A percentile compares a stretch with the other conserved stretches of the same genome.
Conservation (phyloP, 2,329 filamentous ascomycete genomes). For the Botryosphaeria dothidea region DNA sequence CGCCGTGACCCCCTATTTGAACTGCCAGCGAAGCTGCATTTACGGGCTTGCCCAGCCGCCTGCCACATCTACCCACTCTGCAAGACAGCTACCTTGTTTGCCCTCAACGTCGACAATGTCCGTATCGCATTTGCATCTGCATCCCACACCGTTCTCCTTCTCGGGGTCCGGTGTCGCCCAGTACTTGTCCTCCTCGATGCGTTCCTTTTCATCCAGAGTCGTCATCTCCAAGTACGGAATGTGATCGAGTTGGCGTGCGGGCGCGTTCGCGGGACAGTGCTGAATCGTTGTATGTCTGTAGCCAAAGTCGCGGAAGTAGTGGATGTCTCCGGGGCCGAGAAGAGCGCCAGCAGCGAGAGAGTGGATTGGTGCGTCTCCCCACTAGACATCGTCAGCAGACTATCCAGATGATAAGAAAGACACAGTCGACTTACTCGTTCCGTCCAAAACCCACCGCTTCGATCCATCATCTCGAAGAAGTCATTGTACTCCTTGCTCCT, state of each 20-base stretch:
- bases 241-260: conserved; percentile 78
- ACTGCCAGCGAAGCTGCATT: conserved; percentile 16
- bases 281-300: conserved; percentile 99
- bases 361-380: conserved; percentile 98
- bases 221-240: conserved; percentile 80
- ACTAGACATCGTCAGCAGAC: conserved; percentile 59
- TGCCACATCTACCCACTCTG: conserved; percentile 96
- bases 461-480: conserved; percentile 99
- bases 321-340: conserved; percentile 78
- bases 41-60: conserved; percentile 80
- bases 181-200: conserved; percentile 91
- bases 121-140: conserved; percentile 93
- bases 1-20: conserved; percentile 9
- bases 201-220: conserved; percentile 77
- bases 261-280: conserved; percentile 95
- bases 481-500: conserved; percentile 96
- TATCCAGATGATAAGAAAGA: no score
- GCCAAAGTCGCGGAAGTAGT: conserved; percentile 98
- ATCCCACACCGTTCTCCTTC: conserved; percentile 95
- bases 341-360: conserved; percentile 92
- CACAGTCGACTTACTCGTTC: conserved; percentile 69
- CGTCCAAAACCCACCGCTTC: conserved; percentile 98
- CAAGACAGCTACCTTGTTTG: conserved; percentile 91
- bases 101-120: conserved; percentile 97
- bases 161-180: conserved; percentile 86